A percentile compares a stretch with the other conserved stretches of the same genome.
Conservation (phyloP, 495 filamentous ascomycete species). For the Saxophila tyrrhenica region DNA sequence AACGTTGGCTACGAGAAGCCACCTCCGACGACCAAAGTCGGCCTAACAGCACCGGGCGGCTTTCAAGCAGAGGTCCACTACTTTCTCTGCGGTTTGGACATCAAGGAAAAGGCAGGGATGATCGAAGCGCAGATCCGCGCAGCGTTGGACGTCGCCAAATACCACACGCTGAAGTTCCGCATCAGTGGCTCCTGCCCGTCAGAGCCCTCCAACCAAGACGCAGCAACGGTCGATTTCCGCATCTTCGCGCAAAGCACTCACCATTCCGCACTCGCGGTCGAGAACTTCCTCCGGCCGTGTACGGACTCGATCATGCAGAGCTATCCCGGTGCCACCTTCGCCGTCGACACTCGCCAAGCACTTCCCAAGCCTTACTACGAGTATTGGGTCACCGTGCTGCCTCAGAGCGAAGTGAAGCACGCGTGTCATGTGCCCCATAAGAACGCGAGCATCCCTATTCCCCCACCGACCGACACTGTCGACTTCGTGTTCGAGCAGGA, state of each 20-base stretch:
- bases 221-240: constrained; percentile 21
- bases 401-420: constrained; percentile 25
- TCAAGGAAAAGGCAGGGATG: constrained; percentile 25
- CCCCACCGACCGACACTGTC: constrained; percentile 22
- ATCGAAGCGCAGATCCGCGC: constrained; percentile 20
- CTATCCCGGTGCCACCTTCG: constrained; percentile 32
- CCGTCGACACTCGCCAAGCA: constrained; percentile 26
- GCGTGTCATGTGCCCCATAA: constrained; percentile 19
- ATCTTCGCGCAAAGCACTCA: constrained; percentile 24
- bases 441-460: constrained; percentile 19
- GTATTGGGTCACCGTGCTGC: constrained; percentile 29
- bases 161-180: constrained; percentile 19
- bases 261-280: constrained; percentile 20
- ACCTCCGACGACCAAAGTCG: constrained; percentile 22
- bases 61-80: constrained; percentile 23
- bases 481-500: constrained; percentile 19
- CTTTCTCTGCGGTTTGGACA: constrained; percentile 26
- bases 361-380: constrained; percentile 26
- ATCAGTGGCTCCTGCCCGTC: constrained; percentile 10
- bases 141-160: constrained; percentile 2
- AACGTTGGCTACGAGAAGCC: no score
- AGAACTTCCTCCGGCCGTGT: constrained; percentile 28
- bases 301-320: constrained; percentile 28
- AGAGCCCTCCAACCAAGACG: constrained; percentile 18
- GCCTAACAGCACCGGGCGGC: constrained; percentile 20